Conservation (phyloP, 306 rosid species). For the Acacia acuminata region DNA sequence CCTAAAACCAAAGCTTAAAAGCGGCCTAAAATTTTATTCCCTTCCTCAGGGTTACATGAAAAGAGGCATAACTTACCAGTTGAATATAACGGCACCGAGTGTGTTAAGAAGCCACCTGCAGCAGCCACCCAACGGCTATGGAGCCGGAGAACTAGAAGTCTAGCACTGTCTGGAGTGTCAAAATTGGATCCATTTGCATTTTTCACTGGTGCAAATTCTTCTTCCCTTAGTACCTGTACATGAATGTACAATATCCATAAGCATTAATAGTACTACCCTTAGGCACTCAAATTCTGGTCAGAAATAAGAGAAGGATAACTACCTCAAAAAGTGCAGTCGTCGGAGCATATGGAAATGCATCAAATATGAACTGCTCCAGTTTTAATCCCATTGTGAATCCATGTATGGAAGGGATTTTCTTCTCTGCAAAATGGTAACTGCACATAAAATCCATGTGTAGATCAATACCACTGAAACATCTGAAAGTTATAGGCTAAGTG, state of each 20-base stretch:
- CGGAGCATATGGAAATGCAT: constrained; percentile 97
- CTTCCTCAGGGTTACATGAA: neutral
- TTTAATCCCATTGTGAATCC: constrained; percentile 79
- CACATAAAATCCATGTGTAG: constrained; percentile 30
- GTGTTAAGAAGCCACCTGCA: constrained; percentile 98
- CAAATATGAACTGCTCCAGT: constrained; percentile 94
- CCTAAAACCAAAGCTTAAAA: neutral
- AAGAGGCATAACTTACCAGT: constrained; percentile 59
- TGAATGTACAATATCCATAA: constrained; percentile 25
- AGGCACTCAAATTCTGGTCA: constrained; percentile 20
- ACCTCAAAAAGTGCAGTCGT: constrained; percentile 99
- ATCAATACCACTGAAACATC: constrained; percentile 29
- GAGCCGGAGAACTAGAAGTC: constrained; percentile 91
- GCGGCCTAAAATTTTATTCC: neutral
- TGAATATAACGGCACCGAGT: constrained; percentile 92
- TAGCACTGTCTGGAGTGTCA: constrained; percentile 97
- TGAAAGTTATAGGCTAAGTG: neutral
- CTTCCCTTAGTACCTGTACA: constrained; percentile 79
- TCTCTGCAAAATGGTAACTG: constrained; percentile 97
- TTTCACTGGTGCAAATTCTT: constrained; percentile 98
- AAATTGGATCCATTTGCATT: constrained; percentile 86
- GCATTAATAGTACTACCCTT: neutral
- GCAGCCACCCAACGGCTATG: constrained; percentile 98
- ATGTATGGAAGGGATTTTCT: constrained; percentile 88
- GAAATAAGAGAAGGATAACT: constrained; percentile 22